A percentile compares a stretch with the other conserved stretches of the same genome.
phyloP scores from a whole-genome alignment of 2,329 filamentous ascomycete species.

The Phoma herbarum region DNA sequence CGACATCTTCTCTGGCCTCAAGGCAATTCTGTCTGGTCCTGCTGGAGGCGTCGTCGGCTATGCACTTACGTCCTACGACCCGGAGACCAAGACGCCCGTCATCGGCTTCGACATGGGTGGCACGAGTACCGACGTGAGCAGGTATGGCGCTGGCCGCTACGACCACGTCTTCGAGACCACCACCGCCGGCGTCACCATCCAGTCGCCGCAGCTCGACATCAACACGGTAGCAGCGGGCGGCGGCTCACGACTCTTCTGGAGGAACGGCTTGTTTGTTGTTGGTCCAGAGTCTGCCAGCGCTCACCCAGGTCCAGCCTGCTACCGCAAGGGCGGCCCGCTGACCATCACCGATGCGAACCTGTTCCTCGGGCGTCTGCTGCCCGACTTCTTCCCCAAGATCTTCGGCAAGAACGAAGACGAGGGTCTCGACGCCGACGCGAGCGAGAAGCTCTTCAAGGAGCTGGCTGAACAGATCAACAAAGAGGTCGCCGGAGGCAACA shows the following conservation, averaged over 20 bases:
- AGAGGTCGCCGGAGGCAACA: conserved; percentile 70
- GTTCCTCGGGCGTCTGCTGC: conserved; percentile 82
- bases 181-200: conserved; percentile 91
- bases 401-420: conserved; percentile 90
- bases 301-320: conserved; percentile 89
- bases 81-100: conserved; percentile 80
- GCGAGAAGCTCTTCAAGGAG: conserved; percentile 76
- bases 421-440: conserved; percentile 78
- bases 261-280: conserved; percentile 88
- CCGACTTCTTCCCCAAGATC: conserved; percentile 94
- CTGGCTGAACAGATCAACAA: conserved; percentile 79
- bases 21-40: conserved; percentile 86
- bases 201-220: conserved; percentile 91
- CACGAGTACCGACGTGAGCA: conserved; percentile 88
- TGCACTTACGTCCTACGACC: conserved; percentile 88
- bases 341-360: conserved; percentile 96
- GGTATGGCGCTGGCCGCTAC: conserved; percentile 84
- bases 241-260: conserved; percentile 84
- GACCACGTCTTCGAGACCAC: conserved; percentile 96
- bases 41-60: conserved; percentile 95
- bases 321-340: conserved; percentile 85
- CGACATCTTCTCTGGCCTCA: conserved; percentile 82
- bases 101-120: conserved; percentile 98
- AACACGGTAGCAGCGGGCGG: conserved; percentile 94
- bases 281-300: conserved; percentile 89